Evolutionary conservation across 192 early-diverging fungal genomes (phyloP).

Genomic region (Backusella sp.): DNA sequence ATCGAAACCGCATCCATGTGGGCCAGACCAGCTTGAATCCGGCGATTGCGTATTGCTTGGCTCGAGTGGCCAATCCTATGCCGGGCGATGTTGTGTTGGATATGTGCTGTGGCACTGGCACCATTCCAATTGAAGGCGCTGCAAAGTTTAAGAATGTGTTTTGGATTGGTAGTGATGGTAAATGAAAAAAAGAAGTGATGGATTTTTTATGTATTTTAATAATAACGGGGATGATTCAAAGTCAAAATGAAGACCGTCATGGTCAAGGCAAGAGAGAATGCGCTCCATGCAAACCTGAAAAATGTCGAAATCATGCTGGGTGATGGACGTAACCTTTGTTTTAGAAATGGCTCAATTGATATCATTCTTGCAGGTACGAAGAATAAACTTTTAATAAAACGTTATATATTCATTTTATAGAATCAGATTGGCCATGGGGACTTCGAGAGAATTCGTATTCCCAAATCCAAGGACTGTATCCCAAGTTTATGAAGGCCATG

Average conservation of each 20-base stretch:
- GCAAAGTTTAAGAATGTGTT: constrained; percentile 33
- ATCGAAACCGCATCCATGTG: constrained; percentile 37
- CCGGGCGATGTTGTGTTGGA: constrained; percentile 45
- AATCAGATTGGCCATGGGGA: constrained; percentile 35
- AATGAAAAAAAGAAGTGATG: background rate
- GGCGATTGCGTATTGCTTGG: constrained; percentile 41
- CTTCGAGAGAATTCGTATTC: constrained; percentile 25
- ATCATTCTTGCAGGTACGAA: constrained; percentile 29
- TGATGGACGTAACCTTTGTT: constrained; percentile 26
- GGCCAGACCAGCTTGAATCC: constrained; percentile 46
- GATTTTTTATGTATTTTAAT: no score
- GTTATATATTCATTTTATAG: background rate
- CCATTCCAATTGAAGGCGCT: constrained; percentile 38
- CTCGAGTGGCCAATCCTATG: constrained; percentile 30
- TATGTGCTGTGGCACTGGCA: constrained; percentile 40
- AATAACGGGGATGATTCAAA: background rate
- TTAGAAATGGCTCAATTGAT: constrained; percentile 29
- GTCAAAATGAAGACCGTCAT: constrained; percentile 20
- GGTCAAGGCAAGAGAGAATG: constrained; percentile 26
- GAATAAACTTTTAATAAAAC: background rate
- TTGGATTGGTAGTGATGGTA: constrained; percentile 42
- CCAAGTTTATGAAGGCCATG: constrained; percentile 37
- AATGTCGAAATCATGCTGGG: constrained; percentile 27
- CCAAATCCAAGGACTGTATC: constrained; percentile 36
- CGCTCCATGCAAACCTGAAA: background rate